Conservation (phyloP, 2,329 filamentous ascomycete genomes). For the Seiridium cupressi region DNA sequence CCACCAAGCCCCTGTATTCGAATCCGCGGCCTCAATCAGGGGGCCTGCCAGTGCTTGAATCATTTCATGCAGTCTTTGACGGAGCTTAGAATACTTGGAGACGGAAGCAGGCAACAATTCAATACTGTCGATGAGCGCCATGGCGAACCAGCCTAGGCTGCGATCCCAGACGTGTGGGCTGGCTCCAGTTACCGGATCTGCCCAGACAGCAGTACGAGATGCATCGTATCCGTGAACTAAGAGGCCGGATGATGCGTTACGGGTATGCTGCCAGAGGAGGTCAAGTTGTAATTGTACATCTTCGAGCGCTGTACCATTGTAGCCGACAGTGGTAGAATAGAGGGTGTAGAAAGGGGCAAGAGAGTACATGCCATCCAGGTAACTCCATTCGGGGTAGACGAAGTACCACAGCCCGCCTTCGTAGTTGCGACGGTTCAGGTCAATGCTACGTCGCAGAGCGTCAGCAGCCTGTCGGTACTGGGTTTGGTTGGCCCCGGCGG, state of each 20-base stretch:
- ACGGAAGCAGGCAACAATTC: slow-evolving; percentile 21
- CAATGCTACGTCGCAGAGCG: slow-evolving; percentile 25
- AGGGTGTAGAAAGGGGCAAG: slow-evolving; percentile 37
- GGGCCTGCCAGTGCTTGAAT: slow-evolving; percentile 20
- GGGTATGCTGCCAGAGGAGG: slow-evolving; percentile 24
- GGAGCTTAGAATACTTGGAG: neutral
- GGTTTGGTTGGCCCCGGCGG: neutral
- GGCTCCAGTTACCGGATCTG: slow-evolving; percentile 30
- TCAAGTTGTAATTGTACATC: slow-evolving; percentile 27
- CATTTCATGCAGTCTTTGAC: slow-evolving; percentile 16
- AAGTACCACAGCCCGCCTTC: slow-evolving; percentile 36
- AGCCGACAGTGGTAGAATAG: slow-evolving; percentile 22
- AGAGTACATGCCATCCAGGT: slow-evolving; percentile 53
- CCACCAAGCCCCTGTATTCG: slow-evolving; percentile 35
- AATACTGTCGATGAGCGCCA: slow-evolving; percentile 34
- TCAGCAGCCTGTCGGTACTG: slow-evolving; percentile 13
- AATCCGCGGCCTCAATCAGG: slow-evolving; percentile 21
- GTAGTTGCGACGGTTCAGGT: slow-evolving; percentile 29
- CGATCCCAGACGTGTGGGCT: slow-evolving; percentile 35
- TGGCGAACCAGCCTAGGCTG: slow-evolving; percentile 35
- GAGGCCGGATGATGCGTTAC: slow-evolving; percentile 22
- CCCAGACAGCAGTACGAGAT: slow-evolving; percentile 30
- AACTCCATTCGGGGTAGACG: slow-evolving; percentile 49
- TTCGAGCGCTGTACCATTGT: slow-evolving; percentile 13
- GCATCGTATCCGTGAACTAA: slow-evolving; percentile 35